phyloP scores from a whole-genome alignment of 116 monocot species.

The Dioscorea cayenensis region DNA sequence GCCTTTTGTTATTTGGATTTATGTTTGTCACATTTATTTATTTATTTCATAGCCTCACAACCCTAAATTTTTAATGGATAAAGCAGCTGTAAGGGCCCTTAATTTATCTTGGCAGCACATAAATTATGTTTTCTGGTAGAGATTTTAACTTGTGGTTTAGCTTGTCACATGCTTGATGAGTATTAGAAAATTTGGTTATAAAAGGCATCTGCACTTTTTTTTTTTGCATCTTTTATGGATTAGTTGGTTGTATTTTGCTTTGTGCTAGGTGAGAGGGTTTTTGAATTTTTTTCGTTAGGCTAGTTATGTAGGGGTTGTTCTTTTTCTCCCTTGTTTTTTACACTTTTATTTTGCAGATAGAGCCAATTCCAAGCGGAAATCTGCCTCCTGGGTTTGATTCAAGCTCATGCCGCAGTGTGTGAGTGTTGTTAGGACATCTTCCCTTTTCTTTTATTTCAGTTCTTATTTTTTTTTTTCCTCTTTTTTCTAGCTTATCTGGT shows the following conservation, averaged over 20 bases:
- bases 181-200: too few species aligned
- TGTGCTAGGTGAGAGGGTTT: background rate
- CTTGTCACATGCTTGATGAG: too few species aligned
- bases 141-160: too few species aligned
- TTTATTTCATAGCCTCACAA: too few species aligned
- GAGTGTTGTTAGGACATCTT: constrained; percentile 48
- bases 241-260: background rate
- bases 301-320: background rate
- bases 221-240: background rate
- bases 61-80: too few species aligned
- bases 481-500: background rate
- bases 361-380: constrained; percentile 74
- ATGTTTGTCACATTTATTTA: too few species aligned
- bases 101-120: too few species aligned
- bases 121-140: too few species aligned
- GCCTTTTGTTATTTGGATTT: too few species aligned
- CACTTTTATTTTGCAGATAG: constrained; percentile 73
- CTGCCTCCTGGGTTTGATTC: constrained; percentile 77
- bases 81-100: too few species aligned
- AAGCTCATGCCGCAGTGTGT: constrained; percentile 86
- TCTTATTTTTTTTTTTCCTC: constrained; percentile 5
- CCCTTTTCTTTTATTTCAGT: constrained; percentile 17
- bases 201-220: background rate
- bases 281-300: background rate
- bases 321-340: constrained; percentile 24